Conservation (phyloP, 202 grass and related monocot genomes). For the Carex arenaria region DNA sequence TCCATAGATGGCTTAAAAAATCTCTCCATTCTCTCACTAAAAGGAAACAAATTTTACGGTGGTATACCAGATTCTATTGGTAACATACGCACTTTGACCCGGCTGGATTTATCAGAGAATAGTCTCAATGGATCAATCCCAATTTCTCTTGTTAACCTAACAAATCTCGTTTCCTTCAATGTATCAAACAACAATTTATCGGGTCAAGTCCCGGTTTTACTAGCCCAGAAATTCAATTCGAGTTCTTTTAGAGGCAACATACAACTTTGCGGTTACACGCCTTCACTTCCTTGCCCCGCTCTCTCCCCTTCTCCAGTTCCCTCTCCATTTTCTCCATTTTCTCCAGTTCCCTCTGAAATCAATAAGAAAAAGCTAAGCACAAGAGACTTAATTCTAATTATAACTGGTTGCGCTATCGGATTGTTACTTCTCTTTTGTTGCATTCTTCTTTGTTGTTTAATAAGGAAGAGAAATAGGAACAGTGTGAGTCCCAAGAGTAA, state of each 20-base stretch:
- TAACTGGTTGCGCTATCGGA: slow-evolving; percentile 26
- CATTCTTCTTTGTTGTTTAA: slow-evolving; percentile 43
- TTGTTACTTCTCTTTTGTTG: slow-evolving; percentile 49
- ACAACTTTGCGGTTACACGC: slow-evolving; percentile 63
- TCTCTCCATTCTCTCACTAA: slow-evolving; percentile 46
- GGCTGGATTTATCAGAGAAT: slow-evolving; percentile 63
- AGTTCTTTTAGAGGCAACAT: slow-evolving; percentile 57
- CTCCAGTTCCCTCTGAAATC: not conserved
- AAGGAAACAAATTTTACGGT: slow-evolving; percentile 39
- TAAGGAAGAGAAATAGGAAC: slow-evolving; percentile 24
- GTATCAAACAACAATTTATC: slow-evolving; percentile 62
- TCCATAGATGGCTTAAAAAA: slow-evolving; percentile 34
- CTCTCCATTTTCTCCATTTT: slow-evolving; percentile 21
- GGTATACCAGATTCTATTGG: slow-evolving; percentile 36
- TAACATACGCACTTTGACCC: slow-evolving; percentile 27
- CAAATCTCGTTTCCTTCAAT: slow-evolving; percentile 40
- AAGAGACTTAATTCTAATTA: slow-evolving; percentile 44
- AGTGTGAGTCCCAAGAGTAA: slow-evolving; percentile 31
- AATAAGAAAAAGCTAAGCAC: slow-evolving; percentile 25
- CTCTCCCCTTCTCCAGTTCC: slow-evolving; percentile 30
- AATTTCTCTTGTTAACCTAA: slow-evolving; percentile 21
- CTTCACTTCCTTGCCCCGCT: slow-evolving; percentile 37
- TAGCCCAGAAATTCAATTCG: slow-evolving; percentile 48
- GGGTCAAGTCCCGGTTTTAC: slow-evolving; percentile 40
- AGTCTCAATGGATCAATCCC: slow-evolving; percentile 46